Evolutionary conservation across 768 basidiomycete genomes (phyloP), one percentile per base, ranked within the genome.

Genomic region (Brasilioporus rufonigricans): DNA sequence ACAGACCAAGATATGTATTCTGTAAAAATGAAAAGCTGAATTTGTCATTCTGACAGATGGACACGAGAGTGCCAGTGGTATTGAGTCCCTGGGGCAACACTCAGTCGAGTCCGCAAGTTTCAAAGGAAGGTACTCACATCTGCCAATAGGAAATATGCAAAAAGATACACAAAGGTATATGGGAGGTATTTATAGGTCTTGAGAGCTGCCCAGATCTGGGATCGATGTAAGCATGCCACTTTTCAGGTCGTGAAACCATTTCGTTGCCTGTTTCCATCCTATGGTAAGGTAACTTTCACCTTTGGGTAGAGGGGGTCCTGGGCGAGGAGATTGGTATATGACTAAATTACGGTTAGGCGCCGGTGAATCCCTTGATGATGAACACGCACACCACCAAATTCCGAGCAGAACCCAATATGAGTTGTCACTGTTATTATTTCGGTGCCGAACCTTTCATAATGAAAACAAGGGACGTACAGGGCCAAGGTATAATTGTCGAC

Each of bases 301-400:
- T 59, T 85, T 85, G 0, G 92, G 92, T 21, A 94, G 73, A 13
- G 83, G 72, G 49, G 91, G 89, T 0, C 92, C 92, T 3, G 88
- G 86, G 10, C 92, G 83, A n/a, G 85, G 88, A 63, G 89, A 81
- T 66, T 94, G 92, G 68, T 83, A 92, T 47, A 93, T 80, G 61
- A 93, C 90, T 91, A 49, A 19, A 40, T 1, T 43, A 14, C 1
- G 2, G 21, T 48, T 48, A 56, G 33, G 27, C 32, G 24, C 3
- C 24, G 0, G 24, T 1, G 9, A 32, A 48, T 21, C 13, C 19
- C 13, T 29, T 9, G 9, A 33, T 5, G 16, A 21, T 13, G n/a
- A 24, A 36, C 1, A 71, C 86, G 45, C 71, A 91, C 89, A 91
- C 92, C 92, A 95, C 84, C 92, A 93, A 46, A 92, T 83, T 9